Evolutionary conservation across 768 basidiomycete genomes (phyloP).

Genomic region (Chiua virens): DNA sequence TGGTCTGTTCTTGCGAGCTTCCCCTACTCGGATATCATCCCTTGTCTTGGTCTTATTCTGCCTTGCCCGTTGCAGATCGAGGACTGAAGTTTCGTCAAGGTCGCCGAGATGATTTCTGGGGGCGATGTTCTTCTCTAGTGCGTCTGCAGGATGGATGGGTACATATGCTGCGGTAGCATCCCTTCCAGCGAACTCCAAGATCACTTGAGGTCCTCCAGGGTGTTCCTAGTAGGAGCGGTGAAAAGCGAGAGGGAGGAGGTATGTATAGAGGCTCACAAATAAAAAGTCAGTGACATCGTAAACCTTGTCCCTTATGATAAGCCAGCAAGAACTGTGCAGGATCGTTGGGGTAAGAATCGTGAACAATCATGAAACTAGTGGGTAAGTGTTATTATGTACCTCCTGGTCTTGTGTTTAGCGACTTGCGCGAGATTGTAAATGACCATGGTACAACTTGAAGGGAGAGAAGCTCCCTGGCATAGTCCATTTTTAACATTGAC

Average conservation of each 20-base stretch:
- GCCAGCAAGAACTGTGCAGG: conserved; percentile 70
- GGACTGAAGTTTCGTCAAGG: conserved; percentile 49
- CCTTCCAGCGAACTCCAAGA: conserved; percentile 82
- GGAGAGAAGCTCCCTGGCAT: too few species aligned
- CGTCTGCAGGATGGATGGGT: conserved; percentile 84
- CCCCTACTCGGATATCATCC: conserved; percentile 68
- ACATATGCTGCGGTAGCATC: conserved; percentile 80
- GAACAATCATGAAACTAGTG: too few species aligned
- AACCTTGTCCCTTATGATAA: conserved; percentile 76
- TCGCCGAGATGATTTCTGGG: conserved; percentile 70
- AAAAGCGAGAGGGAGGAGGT: not conserved
- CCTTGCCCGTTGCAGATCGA: conserved; percentile 36
- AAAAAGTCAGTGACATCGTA: conserved; percentile 86
- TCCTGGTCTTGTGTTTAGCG: too few species aligned
- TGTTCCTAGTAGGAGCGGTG: conserved; percentile 54
- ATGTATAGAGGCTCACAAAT: conserved; percentile 39
- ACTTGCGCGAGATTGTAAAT: too few species aligned
- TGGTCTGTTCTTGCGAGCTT: conserved; percentile 59
- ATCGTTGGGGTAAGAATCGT: too few species aligned
- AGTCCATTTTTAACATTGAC: too few species aligned
- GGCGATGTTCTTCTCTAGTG: conserved; percentile 75
- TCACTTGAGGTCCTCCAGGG: conserved; percentile 80
- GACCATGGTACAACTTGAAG: too few species aligned
- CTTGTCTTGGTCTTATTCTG: conserved; percentile 53
- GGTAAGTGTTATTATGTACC: too few species aligned